Percentiles rank a stretch among this genome's conserved stretches.
phyloP scores from a whole-genome alignment of 2,329 filamentous ascomycete genomes.

The Aspergillus fijiensis region DNA sequence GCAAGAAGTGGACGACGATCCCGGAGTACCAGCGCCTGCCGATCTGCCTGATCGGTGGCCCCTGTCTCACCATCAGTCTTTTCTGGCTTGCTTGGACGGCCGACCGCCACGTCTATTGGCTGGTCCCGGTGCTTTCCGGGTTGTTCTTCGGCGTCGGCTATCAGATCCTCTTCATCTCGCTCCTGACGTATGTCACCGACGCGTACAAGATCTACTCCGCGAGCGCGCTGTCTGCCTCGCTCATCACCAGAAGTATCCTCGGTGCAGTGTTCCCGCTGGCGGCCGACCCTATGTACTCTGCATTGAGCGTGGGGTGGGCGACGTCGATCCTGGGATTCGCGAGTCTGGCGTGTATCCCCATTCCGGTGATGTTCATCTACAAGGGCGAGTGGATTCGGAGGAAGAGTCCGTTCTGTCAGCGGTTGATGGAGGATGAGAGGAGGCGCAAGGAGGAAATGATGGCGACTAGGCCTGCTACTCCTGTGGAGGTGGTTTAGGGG shows the following conservation, averaged over 20 bases:
- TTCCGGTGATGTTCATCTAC: slow-evolving; percentile 41
- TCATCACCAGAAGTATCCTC: slow-evolving; percentile 51
- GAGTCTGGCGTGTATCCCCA: slow-evolving; percentile 38
- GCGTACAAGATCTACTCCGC: slow-evolving; percentile 67
- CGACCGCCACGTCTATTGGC: slow-evolving; percentile 49
- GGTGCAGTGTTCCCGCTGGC: slow-evolving; percentile 59
- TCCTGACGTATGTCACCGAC: slow-evolving; percentile 65
- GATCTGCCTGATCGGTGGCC: slow-evolving; percentile 68
- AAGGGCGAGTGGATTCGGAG: slow-evolving; percentile 29
- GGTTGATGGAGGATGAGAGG: slow-evolving; percentile 25
- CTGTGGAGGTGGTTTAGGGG: neutral
- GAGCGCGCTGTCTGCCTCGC: slow-evolving; percentile 55
- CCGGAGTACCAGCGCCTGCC: slow-evolving; percentile 67
- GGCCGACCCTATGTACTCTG: slow-evolving; percentile 38
- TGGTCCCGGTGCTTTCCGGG: slow-evolving; percentile 60
- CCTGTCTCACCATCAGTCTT: slow-evolving; percentile 53
- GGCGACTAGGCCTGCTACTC: neutral
- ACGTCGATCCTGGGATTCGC: slow-evolving; percentile 43
- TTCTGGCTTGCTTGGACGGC: slow-evolving; percentile 64
- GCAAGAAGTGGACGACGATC: slow-evolving; percentile 56
- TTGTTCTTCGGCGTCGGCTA: slow-evolving; percentile 63
- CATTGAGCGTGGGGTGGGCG: slow-evolving; percentile 43
- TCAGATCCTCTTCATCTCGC: slow-evolving; percentile 62
- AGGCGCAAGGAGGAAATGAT: slow-evolving; percentile 9
- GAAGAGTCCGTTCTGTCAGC: slow-evolving; percentile 33